Conservation (phyloP, 2,329 filamentous ascomycete genomes). For the Graphium sp. region DNA sequence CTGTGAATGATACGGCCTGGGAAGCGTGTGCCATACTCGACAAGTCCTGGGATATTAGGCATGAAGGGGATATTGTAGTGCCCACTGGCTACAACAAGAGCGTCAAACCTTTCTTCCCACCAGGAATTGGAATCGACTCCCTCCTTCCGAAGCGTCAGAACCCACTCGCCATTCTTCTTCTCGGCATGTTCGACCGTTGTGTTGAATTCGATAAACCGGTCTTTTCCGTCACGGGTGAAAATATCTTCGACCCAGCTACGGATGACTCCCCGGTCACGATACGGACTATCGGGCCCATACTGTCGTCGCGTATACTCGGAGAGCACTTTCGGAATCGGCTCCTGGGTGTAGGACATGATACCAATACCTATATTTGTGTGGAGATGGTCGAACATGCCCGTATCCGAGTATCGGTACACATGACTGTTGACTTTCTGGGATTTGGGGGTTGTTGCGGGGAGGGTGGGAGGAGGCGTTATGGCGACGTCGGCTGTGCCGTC, state of each 20-base stretch:
- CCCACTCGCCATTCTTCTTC: constrained; percentile 24
- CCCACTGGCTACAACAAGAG: constrained; percentile 19
- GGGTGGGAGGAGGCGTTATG: constrained; percentile 18
- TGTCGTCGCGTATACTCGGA: constrained; percentile 22
- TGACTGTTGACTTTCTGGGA: constrained; percentile 14
- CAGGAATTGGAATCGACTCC: constrained; percentile 16
- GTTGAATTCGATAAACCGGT: constrained; percentile 23
- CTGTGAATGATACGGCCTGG: constrained; percentile 20
- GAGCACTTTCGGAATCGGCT: constrained; percentile 23
- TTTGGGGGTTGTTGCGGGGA: constrained; percentile 22
- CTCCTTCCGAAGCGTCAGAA: constrained; percentile 27
- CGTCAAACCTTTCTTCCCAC: constrained; percentile 22
- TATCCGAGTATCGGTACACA: constrained; percentile 29
- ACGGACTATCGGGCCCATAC: constrained; percentile 34
- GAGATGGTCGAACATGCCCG: constrained; percentile 36
- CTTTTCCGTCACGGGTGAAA: constrained; percentile 11
- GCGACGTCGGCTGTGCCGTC: constrained; percentile 24
- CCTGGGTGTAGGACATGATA: constrained; percentile 38
- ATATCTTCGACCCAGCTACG: constrained; percentile 30
- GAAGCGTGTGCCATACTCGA: constrained; percentile 16
- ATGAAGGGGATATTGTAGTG: constrained; percentile 21
- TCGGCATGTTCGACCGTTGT: constrained; percentile 39
- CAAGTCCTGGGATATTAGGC: constrained; percentile 18
- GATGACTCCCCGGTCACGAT: constrained; percentile 36
- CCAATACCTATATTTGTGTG: constrained; percentile 39